Base-by-base conservation (phyloP, 1,284 basidiomycete genomes). In the Rhodotorula sp. region DNA sequence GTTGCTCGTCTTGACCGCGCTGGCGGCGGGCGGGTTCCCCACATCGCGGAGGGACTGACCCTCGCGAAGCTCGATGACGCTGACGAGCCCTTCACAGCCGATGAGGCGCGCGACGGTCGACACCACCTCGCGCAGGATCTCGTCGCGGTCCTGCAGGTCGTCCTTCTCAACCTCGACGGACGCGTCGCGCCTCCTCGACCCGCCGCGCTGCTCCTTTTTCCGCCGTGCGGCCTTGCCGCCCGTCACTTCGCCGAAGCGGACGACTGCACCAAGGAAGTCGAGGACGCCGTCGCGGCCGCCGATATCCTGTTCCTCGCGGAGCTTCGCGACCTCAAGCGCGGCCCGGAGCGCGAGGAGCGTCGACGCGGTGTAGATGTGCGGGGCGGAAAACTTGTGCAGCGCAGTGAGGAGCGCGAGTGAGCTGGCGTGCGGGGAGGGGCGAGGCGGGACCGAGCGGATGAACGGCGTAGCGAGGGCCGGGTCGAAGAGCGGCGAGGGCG, bases 311-410 rank as follows among this genome's bases (percentile, higher is more conserved):
- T 77, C 73, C 32, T 77, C 71, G 37, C 70, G 71, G 1, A 75
- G 66, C 39, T 68, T 63, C 2, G 76, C 71, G 19, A 77, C 66
- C 56, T 71, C 74, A 57, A 77, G 71, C 7, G 71, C 74, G 36
- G 73, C 71, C 3, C 70, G 61, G 7, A 77, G 64, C 4, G 73
- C 73, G 39, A 71, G 27, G 1, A 71, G 67, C 6, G 76, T 77
- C 71, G 76, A 77, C 22, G 60, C 65, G 9, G 69, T 67, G 69
- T 65, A 77, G 54, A 80, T 76, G 59, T 76, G 72, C 27, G 77
- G 72, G 8, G 76, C 76, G 36, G 76, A 78, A 67, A 79, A 79
- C 53, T 76, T 76, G 72, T 80, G 79, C 29, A 78, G 66, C 25
- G 69, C 64, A n/a, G 74, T 76, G 64, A 80, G 72, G 41, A 80